Base-by-base conservation (phyloP, 495 filamentous ascomycete species). In the Cenococcum geophilum region DNA sequence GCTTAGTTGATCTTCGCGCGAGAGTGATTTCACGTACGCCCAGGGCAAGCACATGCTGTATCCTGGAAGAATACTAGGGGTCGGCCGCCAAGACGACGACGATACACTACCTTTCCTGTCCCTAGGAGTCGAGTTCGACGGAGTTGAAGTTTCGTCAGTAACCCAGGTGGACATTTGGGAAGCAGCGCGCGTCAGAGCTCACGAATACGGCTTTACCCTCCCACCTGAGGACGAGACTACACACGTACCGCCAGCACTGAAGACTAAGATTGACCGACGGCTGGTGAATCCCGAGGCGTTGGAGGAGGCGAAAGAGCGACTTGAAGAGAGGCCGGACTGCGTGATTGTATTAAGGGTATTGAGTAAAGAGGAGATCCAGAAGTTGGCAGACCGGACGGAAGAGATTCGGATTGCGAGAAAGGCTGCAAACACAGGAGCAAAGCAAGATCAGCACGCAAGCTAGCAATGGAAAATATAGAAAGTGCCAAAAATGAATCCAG, bases 261-360 rank as follows among this genome's bases (percentile, higher is more conserved):
- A n/a, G 89, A 92, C 89, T 43, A 91, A 89, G 77, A 86, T 92
- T 68, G 84, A 83, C 71, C 78, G 88, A 20, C 81, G 83, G 57
- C 75, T 89, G 57, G 88, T 92, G 64, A 91, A 88, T 65, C 87
- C 88, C 0, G 83, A 82, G 42, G 88, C 89, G 0, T 73, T 91
- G 62, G 81, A 83, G 57, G 76, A 82, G 14, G 85, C 81, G 0
- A 84, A 85, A 65, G 87, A 91, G 74, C 79, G 86, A 27, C 91
- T 80, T 65, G 88, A 91, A 68, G 83, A 89, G 61, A 76, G 86
- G 45, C 75, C 83, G 43, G 86, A 89, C 43, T 86, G 86, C 71
- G 86, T 92, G 40, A 89, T 91, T 72, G 88, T 91, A 1, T 73
- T 91, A 53, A 75, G 87, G 50, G 87, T 91, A n/a, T 67, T 92